phyloP scores from a whole-genome alignment of 805 yeast species.

The Kazachstania taianensis region DNA sequence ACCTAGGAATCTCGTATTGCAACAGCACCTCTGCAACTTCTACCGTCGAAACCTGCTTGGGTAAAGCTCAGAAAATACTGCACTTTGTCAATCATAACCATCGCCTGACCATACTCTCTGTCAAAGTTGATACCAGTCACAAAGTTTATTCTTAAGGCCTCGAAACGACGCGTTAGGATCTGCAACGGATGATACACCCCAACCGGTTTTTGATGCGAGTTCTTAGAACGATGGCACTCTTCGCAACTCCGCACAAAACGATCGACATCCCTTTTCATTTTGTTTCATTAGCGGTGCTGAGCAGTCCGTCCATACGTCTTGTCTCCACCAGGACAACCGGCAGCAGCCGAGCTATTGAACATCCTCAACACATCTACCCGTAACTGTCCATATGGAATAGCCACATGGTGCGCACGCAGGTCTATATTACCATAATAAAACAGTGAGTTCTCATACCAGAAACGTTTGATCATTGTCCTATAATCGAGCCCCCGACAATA shows the following conservation, averaged over 20 bases:
- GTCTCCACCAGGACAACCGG: slow-evolving; percentile 1
- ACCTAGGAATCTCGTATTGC: background rate
- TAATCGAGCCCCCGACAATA: no score
- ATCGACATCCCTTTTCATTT: background rate
- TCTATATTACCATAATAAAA: background rate
- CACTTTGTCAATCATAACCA: background rate
- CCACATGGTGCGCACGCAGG: background rate
- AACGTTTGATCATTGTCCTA: no score
- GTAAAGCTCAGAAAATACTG: background rate
- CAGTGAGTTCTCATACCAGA: background rate
- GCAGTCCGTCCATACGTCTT: background rate
- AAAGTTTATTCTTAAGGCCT: slow-evolving; percentile 1
- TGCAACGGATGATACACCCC: background rate
- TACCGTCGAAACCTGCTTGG: background rate
- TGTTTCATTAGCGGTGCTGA: background rate
- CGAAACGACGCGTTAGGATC: background rate
- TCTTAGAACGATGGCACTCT: background rate
- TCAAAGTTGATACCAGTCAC: background rate
- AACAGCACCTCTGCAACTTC: slow-evolving; percentile 1
- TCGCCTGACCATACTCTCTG: background rate
- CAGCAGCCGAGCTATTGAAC: background rate
- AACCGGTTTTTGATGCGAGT: no score
- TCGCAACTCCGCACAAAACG: background rate
- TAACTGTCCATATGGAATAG: no score
- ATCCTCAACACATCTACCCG: background rate